Evolutionary conservation across 1,284 basidiomycete species (phyloP), one percentile per base, ranked within the genome.

Genomic region (Malassezia vespertilionis): DNA sequence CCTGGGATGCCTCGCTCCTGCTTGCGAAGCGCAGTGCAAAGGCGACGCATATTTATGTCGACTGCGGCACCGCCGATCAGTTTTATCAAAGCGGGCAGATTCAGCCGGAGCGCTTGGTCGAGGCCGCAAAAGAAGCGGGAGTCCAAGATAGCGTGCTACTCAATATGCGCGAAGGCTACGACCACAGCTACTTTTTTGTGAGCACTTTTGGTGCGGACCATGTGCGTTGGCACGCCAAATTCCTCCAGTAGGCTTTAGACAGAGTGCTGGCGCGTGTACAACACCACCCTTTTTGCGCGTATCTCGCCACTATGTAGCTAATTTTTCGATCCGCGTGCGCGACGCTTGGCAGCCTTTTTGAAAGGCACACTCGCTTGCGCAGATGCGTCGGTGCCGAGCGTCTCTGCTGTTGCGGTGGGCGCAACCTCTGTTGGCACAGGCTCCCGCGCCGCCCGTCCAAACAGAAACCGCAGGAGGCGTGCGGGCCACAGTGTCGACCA

Each of bases 81-180:
- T 95, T 90, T 70, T 84, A 86, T 71, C 80, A 86, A 63, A 76
- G 83, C 57, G 80, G 80, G 12, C 88, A 95, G 71, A 41, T 97
- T 9, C 78, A 87, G 35, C 91, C 91, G 0, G 86, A 95, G 67
- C 82, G 84, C 64, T 86, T 97, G 67, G 72, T 83, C 46, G 79
- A 80, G 58, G 84, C 82, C 0, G 83, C 85, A 2, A 76, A 82
- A 46, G 77, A 80, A 44, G 77, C 80, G 7, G 84, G 84, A 1
- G 79, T 83, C 57, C 79, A 80, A 40, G 79, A 83, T 54, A 75
- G 79, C n/a, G 84, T 95, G 8, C 75, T 79, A 41, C 81, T 95
- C 15, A 77, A 85, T 54, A 76, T 79, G 54, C 86, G 91, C 48
- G 82, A 84, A 39, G 88, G 82, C 9, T 96, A 93, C 67, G 90